Conservation (phyloP, 768 basidiomycete species). For the Amanita fuliginea region DNA sequence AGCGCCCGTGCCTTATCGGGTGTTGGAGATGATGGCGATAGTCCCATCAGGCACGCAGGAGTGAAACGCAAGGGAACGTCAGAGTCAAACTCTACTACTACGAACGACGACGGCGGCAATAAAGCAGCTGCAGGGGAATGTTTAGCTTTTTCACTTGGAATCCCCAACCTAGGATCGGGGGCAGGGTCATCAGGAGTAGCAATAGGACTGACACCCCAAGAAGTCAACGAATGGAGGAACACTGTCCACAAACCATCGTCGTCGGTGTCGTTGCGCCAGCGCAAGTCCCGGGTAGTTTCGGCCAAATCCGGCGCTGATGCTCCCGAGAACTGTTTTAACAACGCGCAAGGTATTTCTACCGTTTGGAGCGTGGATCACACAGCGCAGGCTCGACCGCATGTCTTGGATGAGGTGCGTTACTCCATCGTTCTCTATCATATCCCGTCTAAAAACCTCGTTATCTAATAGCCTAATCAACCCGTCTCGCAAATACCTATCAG, state of each 20-base stretch:
- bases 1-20: not conserved
- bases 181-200: not conserved
- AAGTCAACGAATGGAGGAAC: constrained; percentile 4
- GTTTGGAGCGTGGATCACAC: too few species aligned
- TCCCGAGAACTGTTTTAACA: not conserved
- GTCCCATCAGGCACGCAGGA: not conserved
- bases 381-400: not conserved
- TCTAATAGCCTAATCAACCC: constrained; percentile 1
- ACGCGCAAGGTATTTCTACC: not conserved
- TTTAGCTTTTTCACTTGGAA: not conserved
- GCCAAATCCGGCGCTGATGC: not conserved
- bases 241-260: not conserved
- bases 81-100: not conserved
- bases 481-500: not conserved
- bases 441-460: not conserved
- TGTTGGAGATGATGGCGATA: too few species aligned
- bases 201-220: not conserved
- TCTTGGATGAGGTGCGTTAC: constrained; percentile 3
- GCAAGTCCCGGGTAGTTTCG: not conserved
- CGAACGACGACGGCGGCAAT: not conserved
- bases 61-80: not conserved
- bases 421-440: not conserved
- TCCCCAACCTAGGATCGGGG: not conserved
- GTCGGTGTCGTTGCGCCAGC: not conserved
- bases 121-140: not conserved